Conservation (phyloP, 179 eudicot species). For the Carnegiea gigantea region DNA sequence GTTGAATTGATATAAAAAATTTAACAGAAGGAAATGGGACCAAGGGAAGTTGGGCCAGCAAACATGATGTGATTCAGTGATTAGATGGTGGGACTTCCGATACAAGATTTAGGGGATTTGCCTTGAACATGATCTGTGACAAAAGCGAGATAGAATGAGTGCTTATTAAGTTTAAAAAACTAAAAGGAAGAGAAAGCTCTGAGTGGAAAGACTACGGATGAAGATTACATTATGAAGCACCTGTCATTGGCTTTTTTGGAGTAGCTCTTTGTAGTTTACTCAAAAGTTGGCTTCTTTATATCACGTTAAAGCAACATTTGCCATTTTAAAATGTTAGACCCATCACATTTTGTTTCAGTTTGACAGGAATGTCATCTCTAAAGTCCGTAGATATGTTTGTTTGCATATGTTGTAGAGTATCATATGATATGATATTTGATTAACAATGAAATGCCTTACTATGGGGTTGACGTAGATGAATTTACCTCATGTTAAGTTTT, state of each 20-base stretch:
- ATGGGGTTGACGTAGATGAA: neutral
- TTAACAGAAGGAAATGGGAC: neutral
- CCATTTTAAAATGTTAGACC: neutral
- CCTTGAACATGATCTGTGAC: constrained; percentile 2
- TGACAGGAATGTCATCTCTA: neutral
- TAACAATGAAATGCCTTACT: neutral
- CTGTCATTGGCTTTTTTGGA: neutral
- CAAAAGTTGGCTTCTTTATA: neutral
- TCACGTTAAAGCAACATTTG: neutral
- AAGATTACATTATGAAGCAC: neutral
- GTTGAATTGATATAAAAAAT: no score
- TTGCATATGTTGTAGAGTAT: neutral
- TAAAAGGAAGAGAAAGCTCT: neutral
- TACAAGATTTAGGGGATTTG: constrained; percentile 15
- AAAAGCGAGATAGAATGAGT: neutral
- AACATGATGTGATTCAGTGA: neutral
- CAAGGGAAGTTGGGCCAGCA: neutral
- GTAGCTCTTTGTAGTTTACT: constrained; percentile 3
- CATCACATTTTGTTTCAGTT: neutral
- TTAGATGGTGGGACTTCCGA: constrained; percentile 12
- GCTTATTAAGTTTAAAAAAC: neutral
- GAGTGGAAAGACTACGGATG: neutral
- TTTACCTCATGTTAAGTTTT: neutral
- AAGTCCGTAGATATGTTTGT: neutral
- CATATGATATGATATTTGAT: neutral